phyloP scores from a whole-genome alignment of 108 stramenopile species.

The Cyclostephanos invisitatus region DNA sequence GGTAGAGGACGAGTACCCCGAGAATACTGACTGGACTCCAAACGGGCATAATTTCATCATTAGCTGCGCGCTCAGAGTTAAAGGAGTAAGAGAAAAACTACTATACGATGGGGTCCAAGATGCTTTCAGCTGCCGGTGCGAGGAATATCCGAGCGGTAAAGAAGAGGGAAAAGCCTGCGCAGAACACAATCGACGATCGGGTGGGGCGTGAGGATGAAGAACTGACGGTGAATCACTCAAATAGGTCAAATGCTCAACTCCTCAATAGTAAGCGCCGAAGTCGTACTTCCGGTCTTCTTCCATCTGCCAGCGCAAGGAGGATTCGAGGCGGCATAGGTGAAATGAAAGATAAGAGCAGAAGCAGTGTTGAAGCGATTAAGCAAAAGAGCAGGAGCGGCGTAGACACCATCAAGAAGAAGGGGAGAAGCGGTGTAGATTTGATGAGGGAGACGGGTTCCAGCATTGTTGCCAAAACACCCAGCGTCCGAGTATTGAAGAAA shows the following conservation, averaged over 20 bases:
- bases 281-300: neutral
- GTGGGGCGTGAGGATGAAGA: no score
- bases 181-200: neutral
- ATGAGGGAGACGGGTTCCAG: neutral
- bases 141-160: neutral
- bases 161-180: neutral
- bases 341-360: conserved; percentile 1
- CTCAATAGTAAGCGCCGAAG: no score
- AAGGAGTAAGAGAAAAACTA: neutral
- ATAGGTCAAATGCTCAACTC: no score
- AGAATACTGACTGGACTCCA: no score
- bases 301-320: neutral
- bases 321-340: conserved; percentile 1
- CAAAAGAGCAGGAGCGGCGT: neutral
- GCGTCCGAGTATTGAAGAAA: neutral
- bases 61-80: no score
- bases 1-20: no score
- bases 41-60: no score
- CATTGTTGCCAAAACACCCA: neutral
- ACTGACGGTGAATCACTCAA: no score
- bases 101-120: neutral
- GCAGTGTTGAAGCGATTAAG: neutral
- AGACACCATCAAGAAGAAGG: neutral
- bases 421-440: neutral
- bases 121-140: conserved; percentile 11